Percentiles rank a stretch among this genome's conserved stretches.
Conservation (phyloP, 371 early-diverging fungal species). For the Mucor velutinosus region DNA sequence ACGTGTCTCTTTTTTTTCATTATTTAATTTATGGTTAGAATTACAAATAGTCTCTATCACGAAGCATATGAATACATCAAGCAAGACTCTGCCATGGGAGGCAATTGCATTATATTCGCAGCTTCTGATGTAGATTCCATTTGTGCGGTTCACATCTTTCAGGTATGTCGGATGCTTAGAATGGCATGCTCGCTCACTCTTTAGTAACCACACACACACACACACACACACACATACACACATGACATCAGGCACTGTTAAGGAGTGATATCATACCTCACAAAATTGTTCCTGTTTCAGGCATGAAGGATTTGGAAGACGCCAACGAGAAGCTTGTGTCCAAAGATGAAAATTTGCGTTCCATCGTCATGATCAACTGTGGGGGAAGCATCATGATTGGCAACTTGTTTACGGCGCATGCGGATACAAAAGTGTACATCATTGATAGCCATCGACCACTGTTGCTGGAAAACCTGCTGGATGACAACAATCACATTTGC, state of each 20-base stretch:
- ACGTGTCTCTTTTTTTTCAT: conserved; percentile 5
- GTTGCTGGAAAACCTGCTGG: conserved; percentile 76
- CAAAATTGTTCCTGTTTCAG: conserved; percentile 77
- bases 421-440: conserved; percentile 67
- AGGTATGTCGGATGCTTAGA: conserved; percentile 41
- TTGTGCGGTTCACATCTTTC: conserved; percentile 82
- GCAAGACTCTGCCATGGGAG: conserved; percentile 35
- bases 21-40: conserved; percentile 40
- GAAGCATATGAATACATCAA: conserved; percentile 55
- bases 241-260: conserved; percentile 51
- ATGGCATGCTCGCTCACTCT: no score
- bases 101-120: conserved; percentile 73
- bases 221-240: no score
- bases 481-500: conserved; percentile 60
- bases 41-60: conserved; percentile 37
- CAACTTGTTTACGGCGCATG: conserved; percentile 61
- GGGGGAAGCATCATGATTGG: conserved; percentile 78
- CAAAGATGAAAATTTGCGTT: conserved; percentile 52
- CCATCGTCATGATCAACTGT: conserved; percentile 86
- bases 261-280: conserved; percentile 77
- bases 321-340: conserved; percentile 56
- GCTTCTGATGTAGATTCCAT: conserved; percentile 84
- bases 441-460: conserved; percentile 90
- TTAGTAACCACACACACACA: neutral
- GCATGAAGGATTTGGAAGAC: conserved; percentile 65